Base-by-base conservation (phyloP, 2,329 filamentous ascomycete species). In the Colletotrichum liriopes region DNA sequence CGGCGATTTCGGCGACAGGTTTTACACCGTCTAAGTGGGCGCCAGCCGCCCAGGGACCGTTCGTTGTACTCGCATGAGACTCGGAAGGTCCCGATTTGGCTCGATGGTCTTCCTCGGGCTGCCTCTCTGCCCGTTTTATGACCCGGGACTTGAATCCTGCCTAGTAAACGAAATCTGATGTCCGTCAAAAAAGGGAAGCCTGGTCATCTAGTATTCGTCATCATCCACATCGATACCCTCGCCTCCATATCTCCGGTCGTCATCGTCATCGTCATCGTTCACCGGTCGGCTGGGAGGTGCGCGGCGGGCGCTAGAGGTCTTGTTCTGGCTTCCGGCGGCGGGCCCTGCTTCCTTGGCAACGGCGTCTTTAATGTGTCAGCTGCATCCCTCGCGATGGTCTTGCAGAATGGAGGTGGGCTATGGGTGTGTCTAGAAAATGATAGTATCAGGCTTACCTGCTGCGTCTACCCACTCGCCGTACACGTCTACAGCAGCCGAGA, bases 381-480 rank as follows among this genome's bases (percentile, higher is more conserved):
- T 49, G 32, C 32, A 35, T 37, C 18, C 32, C 23, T 14, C 26
- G 1, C 58, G 14, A 20, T 45, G 20, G 18, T 26, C 29, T 12
- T 5, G 58, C 35, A 3, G 23, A 56, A 41, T 23, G 16, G 3
- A 23, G 35, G 5, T 20, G 12, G 35, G 11, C 35, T 20, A 7
- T 51, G 32, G 23, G 41, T 9, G 58, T 8, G 58, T 23, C 8
- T 37, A 35, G 20, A 5, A 14, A 32, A 35, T 26, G 2, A 29
- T 51, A 37, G 9, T 9, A 45, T n/a, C 0, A 20, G 18, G 29
- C 60, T 51, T 83, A 90, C 89, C 87, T 74, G 89, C 86, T 75
- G 96, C 96, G 84, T 99, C 96, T 74, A 99, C 94, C 96, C 96
- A 99, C 82, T 98, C 96, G 43, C 94, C 94, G 80, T 99, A 99